Conservation (phyloP, 2,329 filamentous ascomycete species). For the Geoglossum cookeanum region DNA sequence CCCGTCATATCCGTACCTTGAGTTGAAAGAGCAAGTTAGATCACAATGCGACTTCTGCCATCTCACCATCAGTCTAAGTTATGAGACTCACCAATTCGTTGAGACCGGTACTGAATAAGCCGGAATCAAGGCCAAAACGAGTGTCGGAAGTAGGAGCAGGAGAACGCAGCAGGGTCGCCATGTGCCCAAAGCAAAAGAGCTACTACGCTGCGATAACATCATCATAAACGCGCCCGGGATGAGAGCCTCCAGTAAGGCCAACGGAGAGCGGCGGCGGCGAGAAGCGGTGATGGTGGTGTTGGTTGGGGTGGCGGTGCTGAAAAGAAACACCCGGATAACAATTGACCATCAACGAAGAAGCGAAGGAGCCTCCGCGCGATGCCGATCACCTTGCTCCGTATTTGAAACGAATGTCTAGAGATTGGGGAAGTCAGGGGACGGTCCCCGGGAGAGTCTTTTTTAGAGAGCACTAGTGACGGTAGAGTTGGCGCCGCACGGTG, state of each 20-base stretch:
- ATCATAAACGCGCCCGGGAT: not conserved
- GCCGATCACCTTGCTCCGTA: no score
- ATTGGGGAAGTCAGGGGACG: no score
- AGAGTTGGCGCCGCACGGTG: no score
- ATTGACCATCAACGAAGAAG: no score
- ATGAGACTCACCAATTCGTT: slow-evolving; percentile 2
- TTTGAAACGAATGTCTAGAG: no score
- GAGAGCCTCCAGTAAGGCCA: not conserved
- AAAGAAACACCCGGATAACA: not conserved
- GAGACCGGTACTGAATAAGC: slow-evolving; percentile 5
- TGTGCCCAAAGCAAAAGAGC: not conserved
- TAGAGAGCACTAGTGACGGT: no score
- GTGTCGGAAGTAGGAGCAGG: not conserved
- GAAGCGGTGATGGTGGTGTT: not conserved
- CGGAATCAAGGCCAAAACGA: not conserved
- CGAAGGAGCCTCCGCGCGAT: no score
- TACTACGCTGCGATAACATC: not conserved
- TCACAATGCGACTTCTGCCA: not conserved
- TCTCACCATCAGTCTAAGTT: not conserved
- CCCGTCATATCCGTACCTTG: slow-evolving; percentile 7
- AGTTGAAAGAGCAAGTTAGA: not conserved
- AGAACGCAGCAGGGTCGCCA: not conserved
- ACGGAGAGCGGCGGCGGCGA: not conserved
- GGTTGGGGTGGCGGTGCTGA: not conserved
- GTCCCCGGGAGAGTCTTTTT: no score